phyloP scores from a whole-genome alignment of 495 filamentous ascomycete species.

The Viridothelium virens region DNA sequence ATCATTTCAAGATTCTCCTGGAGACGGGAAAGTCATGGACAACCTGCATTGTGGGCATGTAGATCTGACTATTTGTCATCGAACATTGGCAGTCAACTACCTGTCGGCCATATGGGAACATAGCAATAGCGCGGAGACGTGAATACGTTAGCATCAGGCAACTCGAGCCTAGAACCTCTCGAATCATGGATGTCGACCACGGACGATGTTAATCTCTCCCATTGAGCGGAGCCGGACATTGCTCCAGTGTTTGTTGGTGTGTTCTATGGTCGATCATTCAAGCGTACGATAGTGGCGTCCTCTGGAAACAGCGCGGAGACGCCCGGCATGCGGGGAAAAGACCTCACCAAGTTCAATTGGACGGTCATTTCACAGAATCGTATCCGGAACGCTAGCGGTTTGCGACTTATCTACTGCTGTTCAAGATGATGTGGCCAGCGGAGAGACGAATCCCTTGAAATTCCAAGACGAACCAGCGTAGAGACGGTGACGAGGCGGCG shows the following conservation, averaged over 20 bases:
- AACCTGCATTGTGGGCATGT: neutral
- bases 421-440: neutral
- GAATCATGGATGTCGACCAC: neutral
- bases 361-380: neutral
- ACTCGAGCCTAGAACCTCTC: neutral
- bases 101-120: neutral
- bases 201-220: neutral
- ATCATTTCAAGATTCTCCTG: neutral
- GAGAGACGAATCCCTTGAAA: neutral
- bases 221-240: neutral
- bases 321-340: neutral
- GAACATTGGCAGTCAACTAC: neutral
- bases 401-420: neutral
- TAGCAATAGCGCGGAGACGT: neutral
- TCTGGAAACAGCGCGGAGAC: slow-evolving; percentile 4
- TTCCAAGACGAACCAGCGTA: no score
- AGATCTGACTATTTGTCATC: neutral
- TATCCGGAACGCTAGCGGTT: neutral
- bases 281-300: neutral
- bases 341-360: neutral
- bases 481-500: no score
- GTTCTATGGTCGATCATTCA: neutral
- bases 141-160: neutral
- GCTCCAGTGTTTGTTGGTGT: neutral
- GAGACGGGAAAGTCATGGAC: neutral